Base-by-base conservation (phyloP, 805 yeast genomes). In the Wickerhamomyces hampshirensis region DNA sequence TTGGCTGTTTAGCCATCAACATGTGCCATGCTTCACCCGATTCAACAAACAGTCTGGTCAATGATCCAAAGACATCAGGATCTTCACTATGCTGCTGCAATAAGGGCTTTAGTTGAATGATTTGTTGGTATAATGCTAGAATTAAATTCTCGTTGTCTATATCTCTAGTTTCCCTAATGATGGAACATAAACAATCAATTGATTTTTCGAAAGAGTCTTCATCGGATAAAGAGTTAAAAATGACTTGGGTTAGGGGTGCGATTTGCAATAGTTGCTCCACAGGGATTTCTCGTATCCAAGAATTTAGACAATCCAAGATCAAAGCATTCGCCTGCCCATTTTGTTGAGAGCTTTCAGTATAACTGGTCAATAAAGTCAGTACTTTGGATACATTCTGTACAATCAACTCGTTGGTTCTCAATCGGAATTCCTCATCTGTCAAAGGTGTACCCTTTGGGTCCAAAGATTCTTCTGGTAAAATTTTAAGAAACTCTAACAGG, bases 1-100 rank as follows among this genome's bases (percentile, higher is more conserved):
- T 61, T 0, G 97, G 93, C 35, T 72, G 65, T 48, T 77, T 77
- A 6, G 91, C 87, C 34, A 93, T 77, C 23, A 84, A 66, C 23
- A 84, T 84, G 59, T 87, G 93, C 98, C 98, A 93, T 2, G 95
- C 74, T 61, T 88, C 97, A 38, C 95, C 96, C 2, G 97, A 95
- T 49, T 88, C 95, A 6, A 88, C 84, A 56, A 84, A 85, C 29
- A 93, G 58, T 51, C 93, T 71, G 0, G 95, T 75, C 35, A 84
- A 63, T 11, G 84, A 77, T 38, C 80, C 80, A 51, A 84, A 72
- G 26, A 71, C 68, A 24, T 83, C 93, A 2, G 56, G 45, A 36
- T 57, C 62, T 33, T 66, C 70, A 28, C 53, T 50, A 18, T 48
- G 62, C 35, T 69, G 71, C 14, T 65, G 60, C 40, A 81, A 52